Conservation (phyloP, 169 alveolate genomes). For the Plasmodium sp. region DNA sequence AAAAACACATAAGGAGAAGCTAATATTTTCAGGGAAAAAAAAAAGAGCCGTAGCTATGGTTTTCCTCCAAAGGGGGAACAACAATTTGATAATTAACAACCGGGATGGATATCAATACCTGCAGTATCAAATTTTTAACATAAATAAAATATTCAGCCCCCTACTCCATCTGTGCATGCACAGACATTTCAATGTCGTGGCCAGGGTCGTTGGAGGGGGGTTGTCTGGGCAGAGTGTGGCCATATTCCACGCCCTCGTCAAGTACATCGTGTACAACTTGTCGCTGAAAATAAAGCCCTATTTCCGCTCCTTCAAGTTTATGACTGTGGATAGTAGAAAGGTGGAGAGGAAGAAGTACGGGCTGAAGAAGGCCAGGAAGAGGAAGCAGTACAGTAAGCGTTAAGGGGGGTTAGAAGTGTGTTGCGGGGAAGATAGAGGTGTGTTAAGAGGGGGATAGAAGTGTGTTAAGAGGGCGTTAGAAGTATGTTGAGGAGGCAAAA, state of each 20-base stretch:
- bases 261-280: slow-evolving; percentile 77
- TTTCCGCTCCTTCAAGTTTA: slow-evolving; percentile 53
- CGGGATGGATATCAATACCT: slow-evolving; percentile 86
- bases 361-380: slow-evolving; percentile 1
- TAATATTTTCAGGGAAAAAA: slow-evolving; percentile 53
- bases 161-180: slow-evolving; percentile 74
- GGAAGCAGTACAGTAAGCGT: neutral
- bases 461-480: neutral
- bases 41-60: slow-evolving; percentile 80
- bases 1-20: slow-evolving; percentile 44
- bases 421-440: neutral
- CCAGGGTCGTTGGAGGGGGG: slow-evolving; percentile 83
- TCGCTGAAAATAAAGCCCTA: slow-evolving; percentile 80
- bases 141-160: slow-evolving; percentile 82
- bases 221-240: slow-evolving; percentile 85
- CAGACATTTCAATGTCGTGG: slow-evolving; percentile 81
- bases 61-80: slow-evolving; percentile 86
- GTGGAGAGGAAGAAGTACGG: slow-evolving; percentile 14
- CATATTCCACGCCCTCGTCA: slow-evolving; percentile 82
- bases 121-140: slow-evolving; percentile 76
- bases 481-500: neutral
- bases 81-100: slow-evolving; percentile 81
- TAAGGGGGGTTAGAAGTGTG: neutral
- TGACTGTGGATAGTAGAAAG: slow-evolving; percentile 69
- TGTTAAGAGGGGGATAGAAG: neutral